Evolutionary conservation across 768 basidiomycete species (phyloP), one percentile per base, ranked within the genome.

Genomic region (Auriculariales sp.): DNA sequence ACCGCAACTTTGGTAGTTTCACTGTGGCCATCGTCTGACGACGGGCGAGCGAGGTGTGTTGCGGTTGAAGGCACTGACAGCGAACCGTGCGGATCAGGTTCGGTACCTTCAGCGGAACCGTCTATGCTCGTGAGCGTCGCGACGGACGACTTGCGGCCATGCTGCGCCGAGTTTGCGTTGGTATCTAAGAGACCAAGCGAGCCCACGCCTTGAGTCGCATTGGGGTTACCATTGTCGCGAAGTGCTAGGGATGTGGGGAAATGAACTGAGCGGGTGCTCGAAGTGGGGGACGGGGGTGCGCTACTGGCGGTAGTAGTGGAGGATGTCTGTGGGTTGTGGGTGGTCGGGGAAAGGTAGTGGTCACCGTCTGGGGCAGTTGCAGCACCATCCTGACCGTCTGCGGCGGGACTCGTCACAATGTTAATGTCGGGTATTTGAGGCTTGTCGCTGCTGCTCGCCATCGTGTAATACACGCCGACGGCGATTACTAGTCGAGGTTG

Each of bases 231-330:
- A 57, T 87, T 88, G 35, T 80, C 75, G 31, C 87, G 77, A 44
- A 90, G 60, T 3, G 71, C 70, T 3, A 77, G 65, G 5, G 78
- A 67, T 3, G 75, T 72, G 1, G 62, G 63, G 52, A 81, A 86
- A 29, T 78, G 74, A 0, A 75, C 71, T 0, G 77, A 77, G 2
- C 81, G 83, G 14, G 69, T 71, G 2, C 70, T 74, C 0, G 87
- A 85, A 0, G 86, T 87, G 1, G 86, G 87, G 0, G 86, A 89
- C 0, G 86, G 84, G 0, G 86, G 86, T 1, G 64, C 61, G 7
- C 53, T 51, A 6, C 62, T 58, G 35, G 49, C 42, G 19, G 42
- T 25, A 28, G 28, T 32, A 61, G 64, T 66, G 58, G 53, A 61
- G 55, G 58, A 57, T 54, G 55, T 56, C 52, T 47, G 51, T n/a